Conservation (phyloP, 805 yeast genomes). For the Tetrapisispora nanseiensis region DNA sequence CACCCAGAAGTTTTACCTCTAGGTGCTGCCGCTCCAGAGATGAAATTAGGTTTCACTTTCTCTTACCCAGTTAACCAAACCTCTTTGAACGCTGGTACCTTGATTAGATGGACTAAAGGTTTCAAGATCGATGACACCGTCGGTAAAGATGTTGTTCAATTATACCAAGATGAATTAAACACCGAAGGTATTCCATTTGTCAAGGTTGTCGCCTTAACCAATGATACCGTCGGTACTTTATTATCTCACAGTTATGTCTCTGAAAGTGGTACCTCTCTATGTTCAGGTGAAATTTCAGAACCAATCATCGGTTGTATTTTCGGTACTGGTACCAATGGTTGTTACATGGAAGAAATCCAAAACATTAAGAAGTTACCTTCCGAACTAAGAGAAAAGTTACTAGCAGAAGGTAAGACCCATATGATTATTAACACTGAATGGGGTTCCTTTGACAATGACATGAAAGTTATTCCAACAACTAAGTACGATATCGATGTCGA, state of each 20-base stretch:
- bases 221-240: constrained; percentile 93
- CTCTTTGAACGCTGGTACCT: constrained; percentile 64
- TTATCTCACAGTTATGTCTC: constrained; percentile 79
- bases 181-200: constrained; percentile 47
- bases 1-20: constrained; percentile 40
- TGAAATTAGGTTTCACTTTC: constrained; percentile 87
- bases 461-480: constrained; percentile 66
- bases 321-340: constrained; percentile 98
- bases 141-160: constrained; percentile 68
- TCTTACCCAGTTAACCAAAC: constrained; percentile 88
- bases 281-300: constrained; percentile 50
- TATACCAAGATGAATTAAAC: constrained; percentile 64
- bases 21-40: constrained; percentile 23
- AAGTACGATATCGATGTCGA: constrained; percentile 69
- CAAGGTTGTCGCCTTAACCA: constrained; percentile 76
- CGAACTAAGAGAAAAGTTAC: constrained; percentile 30
- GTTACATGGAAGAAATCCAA: constrained; percentile 70
- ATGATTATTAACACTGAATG: constrained; percentile 96
- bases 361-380: constrained; percentile 67
- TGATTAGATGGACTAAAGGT: constrained; percentile 96
- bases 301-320: constrained; percentile 85
- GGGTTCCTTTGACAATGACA: constrained; percentile 91
- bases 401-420: constrained; percentile 40
- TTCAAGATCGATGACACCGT: constrained; percentile 79
- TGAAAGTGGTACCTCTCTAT: constrained; percentile 34